These are phyloP conservation scores for Pichia sp. DNA, from an alignment of 1,139 yeast species.

Conservation along the genomic window DNA sequence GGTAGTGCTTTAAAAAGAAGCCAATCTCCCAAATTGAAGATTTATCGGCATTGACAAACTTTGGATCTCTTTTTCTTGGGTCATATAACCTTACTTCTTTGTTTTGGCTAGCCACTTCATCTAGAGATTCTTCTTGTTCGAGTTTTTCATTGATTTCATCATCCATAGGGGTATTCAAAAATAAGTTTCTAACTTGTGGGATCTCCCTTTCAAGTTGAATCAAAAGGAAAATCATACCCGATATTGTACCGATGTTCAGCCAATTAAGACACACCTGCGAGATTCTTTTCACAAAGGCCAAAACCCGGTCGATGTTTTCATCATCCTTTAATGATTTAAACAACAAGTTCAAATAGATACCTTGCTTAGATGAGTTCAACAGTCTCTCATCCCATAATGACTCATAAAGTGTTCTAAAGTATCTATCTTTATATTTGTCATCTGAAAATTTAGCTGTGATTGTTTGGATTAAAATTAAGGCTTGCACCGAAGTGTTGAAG, in stretches of 20 bases:
- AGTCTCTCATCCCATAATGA: constrained; percentile 82
- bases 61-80: constrained; percentile 87
- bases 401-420: constrained; percentile 84
- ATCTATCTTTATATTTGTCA: constrained; percentile 55
- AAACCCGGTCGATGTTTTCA: constrained; percentile 55
- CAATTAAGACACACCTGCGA: constrained; percentile 81
- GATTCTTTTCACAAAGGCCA: constrained; percentile 89
- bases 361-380: constrained; percentile 67
- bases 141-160: constrained; percentile 37
- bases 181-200: constrained; percentile 49
- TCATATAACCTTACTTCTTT: constrained; percentile 48
- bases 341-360: constrained; percentile 74
- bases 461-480: constrained; percentile 78
- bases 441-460: constrained; percentile 47
- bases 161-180: constrained; percentile 43
- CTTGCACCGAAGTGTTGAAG: constrained; percentile 92
- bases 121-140: constrained; percentile 30
- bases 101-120: constrained; percentile 17
- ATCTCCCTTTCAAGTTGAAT: constrained; percentile 56
- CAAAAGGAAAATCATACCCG: constrained; percentile 83
- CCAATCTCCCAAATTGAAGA: constrained; percentile 84
- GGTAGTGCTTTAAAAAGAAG: constrained; percentile 75
- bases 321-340: constrained; percentile 82
- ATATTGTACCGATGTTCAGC: constrained; percentile 81
- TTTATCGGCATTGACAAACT: constrained; percentile 72